Base-by-base conservation (phyloP, 2,329 filamentous ascomycete species). In the Talaromyces funiculosus region DNA sequence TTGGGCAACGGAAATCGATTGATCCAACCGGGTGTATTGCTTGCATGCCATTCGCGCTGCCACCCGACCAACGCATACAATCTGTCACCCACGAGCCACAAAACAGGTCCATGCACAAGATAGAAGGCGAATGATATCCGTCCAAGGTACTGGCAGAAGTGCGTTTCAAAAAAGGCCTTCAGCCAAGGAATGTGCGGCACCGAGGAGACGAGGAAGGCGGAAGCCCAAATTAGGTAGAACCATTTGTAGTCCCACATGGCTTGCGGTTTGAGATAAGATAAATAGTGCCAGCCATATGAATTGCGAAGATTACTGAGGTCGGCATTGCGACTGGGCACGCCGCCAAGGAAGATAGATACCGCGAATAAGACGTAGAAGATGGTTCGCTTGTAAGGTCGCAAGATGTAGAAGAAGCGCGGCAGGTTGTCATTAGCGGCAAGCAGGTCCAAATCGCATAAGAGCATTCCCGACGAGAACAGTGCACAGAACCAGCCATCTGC, bases 171-270 rank as follows among this genome's bases (percentile, higher is more conserved):
- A 67, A 86, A 84, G 2, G 72, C 63, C 70, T 81, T 82, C 16
- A 87, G 75, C 80, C 80, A 82, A 4, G 72, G 66, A n/a, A 89
- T 78, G n/a, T 82, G 82, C 6, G 83, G 82, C 2, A 84, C 74
- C 0, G 81, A 78, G 1, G 81, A 75, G 0, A 90, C 80, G 0
- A 86, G 69, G 57, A 86, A 78, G 24, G 78, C 75, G 1, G 86
- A 79, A 0, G 84, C 85, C 75, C 80, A 84, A 68, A 86, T 86
- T 2, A 88, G 78, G 68, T 81, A 88, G 72, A 88, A 88, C 85
- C 85, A 88, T 71, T 88, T 88, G 68, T 80, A 81, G 68, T 88
- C 84, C 65, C 79, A 87, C 10, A 86, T 82, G 1, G 86, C 86
- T 67, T 88, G 84, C 0, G 86, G 85, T 62, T 86, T 87, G 60